Evolutionary conservation across 2,329 filamentous ascomycete species (phyloP).

Genomic region (Alternaria angustiovoidea): DNA sequence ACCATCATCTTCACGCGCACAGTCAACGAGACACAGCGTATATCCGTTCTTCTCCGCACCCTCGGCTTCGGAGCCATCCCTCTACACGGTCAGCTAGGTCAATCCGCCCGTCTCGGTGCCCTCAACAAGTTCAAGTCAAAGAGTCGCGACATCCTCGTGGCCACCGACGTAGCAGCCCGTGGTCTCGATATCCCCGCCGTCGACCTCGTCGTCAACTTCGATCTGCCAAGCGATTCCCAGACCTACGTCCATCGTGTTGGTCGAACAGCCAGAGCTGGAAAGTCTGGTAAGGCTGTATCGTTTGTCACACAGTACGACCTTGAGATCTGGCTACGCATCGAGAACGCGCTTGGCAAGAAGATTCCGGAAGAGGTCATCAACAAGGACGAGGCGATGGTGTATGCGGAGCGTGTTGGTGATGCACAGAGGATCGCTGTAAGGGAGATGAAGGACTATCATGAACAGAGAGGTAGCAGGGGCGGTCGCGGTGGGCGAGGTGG

Average conservation of each 20-base stretch:
- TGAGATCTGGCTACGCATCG: constrained; percentile 81
- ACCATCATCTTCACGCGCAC: constrained; percentile 92
- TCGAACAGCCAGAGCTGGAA: constrained; percentile 85
- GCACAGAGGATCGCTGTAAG: constrained; percentile 80
- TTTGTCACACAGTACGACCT: constrained; percentile 89
- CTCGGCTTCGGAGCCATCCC: constrained; percentile 92
- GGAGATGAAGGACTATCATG: constrained; percentile 82
- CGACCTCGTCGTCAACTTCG: constrained; percentile 85
- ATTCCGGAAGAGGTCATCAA: constrained; percentile 72
- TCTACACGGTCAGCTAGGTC: constrained; percentile 89
- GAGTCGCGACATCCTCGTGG: constrained; percentile 85
- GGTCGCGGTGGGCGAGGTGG: constrained; percentile 52
- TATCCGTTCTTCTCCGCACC: constrained; percentile 81
- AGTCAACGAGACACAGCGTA: constrained; percentile 86
- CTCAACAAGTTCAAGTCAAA: constrained; percentile 88
- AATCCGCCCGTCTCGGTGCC: constrained; percentile 84
- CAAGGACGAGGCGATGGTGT: constrained; percentile 86
- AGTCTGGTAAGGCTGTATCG: constrained; percentile 80
- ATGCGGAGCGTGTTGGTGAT: constrained; percentile 79
- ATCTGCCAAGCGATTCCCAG: constrained; percentile 83
- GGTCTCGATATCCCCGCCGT: constrained; percentile 94
- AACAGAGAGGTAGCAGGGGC: constrained; percentile 68
- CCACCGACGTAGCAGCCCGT: constrained; percentile 91
- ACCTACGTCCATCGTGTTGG: constrained; percentile 92
- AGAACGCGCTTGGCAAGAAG: constrained; percentile 81